Evolutionary conservation across 1,284 basidiomycete species (phyloP).

Genomic region (Puccinia horiana): DNA sequence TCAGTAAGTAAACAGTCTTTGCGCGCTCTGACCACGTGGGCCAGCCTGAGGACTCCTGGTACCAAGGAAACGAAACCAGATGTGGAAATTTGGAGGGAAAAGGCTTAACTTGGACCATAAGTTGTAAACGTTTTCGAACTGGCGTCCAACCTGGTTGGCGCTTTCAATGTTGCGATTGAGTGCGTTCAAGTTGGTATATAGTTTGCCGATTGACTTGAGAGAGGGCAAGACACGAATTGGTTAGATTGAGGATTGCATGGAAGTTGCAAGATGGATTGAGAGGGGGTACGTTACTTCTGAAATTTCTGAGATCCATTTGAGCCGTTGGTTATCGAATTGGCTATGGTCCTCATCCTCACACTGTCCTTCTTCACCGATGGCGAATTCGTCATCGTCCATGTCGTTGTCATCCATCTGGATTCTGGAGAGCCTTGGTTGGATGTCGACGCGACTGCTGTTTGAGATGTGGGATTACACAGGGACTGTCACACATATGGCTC

Average conservation of each 20-base stretch:
- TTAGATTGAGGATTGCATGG: not conserved
- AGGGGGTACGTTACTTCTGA: conserved; percentile 19
- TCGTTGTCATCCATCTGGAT: not conserved
- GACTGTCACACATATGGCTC: too few relatives aligned
- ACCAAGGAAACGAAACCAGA: not conserved
- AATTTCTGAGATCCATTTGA: conserved; percentile 42
- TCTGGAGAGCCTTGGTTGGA: too few relatives aligned
- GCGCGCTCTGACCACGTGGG: too few relatives aligned
- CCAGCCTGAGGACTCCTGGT: not conserved
- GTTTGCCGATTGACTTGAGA: conserved; percentile 28
- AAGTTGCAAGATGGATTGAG: not conserved
- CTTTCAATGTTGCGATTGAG: conserved; percentile 45
- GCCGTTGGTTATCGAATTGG: conserved; percentile 27
- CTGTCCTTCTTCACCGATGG: not conserved
- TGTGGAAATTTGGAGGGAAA: not conserved
- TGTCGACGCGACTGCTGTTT: too few relatives aligned
- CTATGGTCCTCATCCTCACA: conserved; percentile 28
- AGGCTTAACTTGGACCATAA: conserved; percentile 42
- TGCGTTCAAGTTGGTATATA: conserved; percentile 45
- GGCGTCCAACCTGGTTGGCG: conserved; percentile 35
- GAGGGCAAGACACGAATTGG: not conserved
- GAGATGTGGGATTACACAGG: too few relatives aligned
- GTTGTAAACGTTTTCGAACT: conserved; percentile 42
- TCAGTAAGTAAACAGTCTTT: too few relatives aligned
- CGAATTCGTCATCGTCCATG: not conserved